These are phyloP conservation scores for Botrytis paeoniae DNA, from an alignment of 2,329 filamentous ascomycete species.

Conservation along the genomic window DNA sequence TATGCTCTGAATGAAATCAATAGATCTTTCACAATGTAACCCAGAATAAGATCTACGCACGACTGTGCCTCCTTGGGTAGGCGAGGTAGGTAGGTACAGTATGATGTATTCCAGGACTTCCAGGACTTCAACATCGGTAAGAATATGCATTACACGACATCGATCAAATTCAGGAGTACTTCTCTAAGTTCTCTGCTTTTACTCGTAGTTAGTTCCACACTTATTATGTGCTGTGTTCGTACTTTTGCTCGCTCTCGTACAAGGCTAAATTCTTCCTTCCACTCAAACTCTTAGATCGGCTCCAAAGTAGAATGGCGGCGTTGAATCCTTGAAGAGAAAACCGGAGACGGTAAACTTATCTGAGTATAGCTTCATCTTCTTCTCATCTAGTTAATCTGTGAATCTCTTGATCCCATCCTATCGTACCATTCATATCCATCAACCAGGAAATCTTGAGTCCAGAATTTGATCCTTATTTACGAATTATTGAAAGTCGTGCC, in stretches of 20 bases:
- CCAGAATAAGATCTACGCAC: background rate
- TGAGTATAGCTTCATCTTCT: conserved; percentile 8
- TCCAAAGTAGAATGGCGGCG: background rate
- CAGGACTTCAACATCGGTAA: background rate
- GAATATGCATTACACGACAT: background rate
- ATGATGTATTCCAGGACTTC: background rate
- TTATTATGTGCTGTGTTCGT: background rate
- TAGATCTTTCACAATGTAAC: background rate
- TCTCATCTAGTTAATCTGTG: background rate
- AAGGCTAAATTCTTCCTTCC: background rate
- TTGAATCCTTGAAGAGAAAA: conserved; percentile 6
- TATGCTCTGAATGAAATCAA: background rate
- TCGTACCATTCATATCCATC: background rate
- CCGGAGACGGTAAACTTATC: conserved; percentile 4
- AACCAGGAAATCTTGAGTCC: background rate
- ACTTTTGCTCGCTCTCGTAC: background rate
- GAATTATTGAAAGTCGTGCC: background rate
- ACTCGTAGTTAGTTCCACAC: background rate
- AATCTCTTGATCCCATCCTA: conserved; percentile 3
- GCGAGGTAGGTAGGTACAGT: background rate
- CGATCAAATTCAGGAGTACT: background rate
- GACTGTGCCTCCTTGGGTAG: background rate
- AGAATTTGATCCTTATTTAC: background rate
- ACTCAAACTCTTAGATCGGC: background rate
- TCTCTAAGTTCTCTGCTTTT: background rate